phyloP scores from a whole-genome alignment of 371 early-diverging fungal genomes.

The Thermomucor indicae-seudaticae region DNA sequence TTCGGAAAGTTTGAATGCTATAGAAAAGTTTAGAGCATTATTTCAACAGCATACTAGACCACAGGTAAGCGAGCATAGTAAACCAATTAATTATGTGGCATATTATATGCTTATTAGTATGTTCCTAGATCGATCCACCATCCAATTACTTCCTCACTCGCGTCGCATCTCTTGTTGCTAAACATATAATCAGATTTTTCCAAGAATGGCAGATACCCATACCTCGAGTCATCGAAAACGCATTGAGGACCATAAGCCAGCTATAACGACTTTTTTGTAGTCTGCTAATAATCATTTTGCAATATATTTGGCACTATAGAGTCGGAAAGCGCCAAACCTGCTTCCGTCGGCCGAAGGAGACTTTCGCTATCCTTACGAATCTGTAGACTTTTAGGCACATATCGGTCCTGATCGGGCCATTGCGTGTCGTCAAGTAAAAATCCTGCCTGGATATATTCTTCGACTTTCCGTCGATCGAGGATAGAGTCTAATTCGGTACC shows the following conservation, averaged over 20 bases:
- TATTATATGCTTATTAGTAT: too few species aligned
- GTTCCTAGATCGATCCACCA: too few species aligned
- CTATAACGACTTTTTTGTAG: neutral
- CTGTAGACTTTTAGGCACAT: conserved; percentile 13
- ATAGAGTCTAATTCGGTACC: conserved; percentile 21
- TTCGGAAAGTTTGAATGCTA: conserved; percentile 71
- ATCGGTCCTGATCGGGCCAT: neutral
- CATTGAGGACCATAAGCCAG: too few species aligned
- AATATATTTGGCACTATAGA: conserved; percentile 23
- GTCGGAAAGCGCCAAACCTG: conserved; percentile 35
- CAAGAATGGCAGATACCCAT: too few species aligned
- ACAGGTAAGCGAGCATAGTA: too few species aligned
- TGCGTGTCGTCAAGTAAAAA: conserved; percentile 20
- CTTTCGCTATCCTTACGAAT: too few species aligned
- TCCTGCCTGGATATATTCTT: conserved; percentile 14
- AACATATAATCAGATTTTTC: too few species aligned
- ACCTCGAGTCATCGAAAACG: too few species aligned
- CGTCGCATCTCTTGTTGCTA: too few species aligned
- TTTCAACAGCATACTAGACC: too few species aligned
- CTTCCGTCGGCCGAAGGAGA: conserved; percentile 37
- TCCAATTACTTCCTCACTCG: too few species aligned
- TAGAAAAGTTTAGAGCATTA: conserved; percentile 68
- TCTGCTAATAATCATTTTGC: neutral
- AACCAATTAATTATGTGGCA: too few species aligned
- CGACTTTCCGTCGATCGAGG: conserved; percentile 20